phyloP scores from a whole-genome alignment of 352 stramenopile species.

The Phytophthora palmivora region DNA sequence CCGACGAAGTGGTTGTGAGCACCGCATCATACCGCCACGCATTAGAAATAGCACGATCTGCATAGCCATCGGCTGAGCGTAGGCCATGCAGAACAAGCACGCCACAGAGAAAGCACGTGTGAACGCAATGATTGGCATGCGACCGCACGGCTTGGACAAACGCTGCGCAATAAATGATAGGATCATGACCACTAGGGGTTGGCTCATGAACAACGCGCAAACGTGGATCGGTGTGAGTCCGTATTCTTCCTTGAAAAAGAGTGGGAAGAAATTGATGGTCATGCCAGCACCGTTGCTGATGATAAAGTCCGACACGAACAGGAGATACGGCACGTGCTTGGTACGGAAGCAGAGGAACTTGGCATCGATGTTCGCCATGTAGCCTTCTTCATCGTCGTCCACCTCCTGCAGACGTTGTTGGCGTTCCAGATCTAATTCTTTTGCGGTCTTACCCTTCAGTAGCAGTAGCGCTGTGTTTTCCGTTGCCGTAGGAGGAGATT shows the following conservation, averaged over 20 bases:
- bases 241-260: conserved; percentile 88
- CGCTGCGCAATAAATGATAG: conserved; percentile 64
- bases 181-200: conserved; percentile 74
- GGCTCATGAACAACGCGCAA: conserved; percentile 67
- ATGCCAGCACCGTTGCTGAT: conserved; percentile 88
- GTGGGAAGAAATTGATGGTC: conserved; percentile 87
- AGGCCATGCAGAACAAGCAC: conserved; percentile 75
- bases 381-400: conserved; percentile 36
- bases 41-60: conserved; percentile 80
- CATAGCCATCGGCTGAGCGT: conserved; percentile 55
- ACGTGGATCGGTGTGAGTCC: conserved; percentile 77
- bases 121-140: conserved; percentile 77
- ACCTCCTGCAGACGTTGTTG: conserved; percentile 34
- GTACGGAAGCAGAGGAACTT: conserved; percentile 73
- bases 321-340: conserved; percentile 69
- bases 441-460: conserved; percentile 35
- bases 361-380: conserved; percentile 43
- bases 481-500: conserved; percentile 32
- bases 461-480: conserved; percentile 48
- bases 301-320: conserved; percentile 84
- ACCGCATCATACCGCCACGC: conserved; percentile 85
- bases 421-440: conserved; percentile 37
- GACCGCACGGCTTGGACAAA: conserved; percentile 57
- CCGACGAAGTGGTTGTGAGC: conserved; percentile 77
- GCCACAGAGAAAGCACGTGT: conserved; percentile 65